Percentiles rank a stretch among this genome's conserved stretches.
phyloP scores from a whole-genome alignment of 164 flowering plant genomes.

The Liquidambar formosana region DNA sequence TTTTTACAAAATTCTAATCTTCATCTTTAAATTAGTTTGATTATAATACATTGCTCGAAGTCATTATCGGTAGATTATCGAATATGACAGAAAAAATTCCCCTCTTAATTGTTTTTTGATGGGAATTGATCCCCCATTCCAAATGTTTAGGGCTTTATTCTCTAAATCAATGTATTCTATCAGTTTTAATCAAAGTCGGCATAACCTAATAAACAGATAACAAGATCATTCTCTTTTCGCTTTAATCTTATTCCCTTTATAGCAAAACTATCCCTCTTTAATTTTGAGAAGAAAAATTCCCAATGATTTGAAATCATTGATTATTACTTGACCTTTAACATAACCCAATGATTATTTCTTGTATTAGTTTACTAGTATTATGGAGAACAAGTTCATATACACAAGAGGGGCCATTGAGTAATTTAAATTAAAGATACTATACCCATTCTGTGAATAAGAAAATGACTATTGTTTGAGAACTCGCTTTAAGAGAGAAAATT shows the following conservation, averaged over 20 bases:
- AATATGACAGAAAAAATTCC: constrained; percentile 4
- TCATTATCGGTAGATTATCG: not conserved
- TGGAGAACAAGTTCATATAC: constrained; percentile 20
- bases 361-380: constrained; percentile 9
- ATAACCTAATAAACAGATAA: constrained; percentile 19
- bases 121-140: constrained; percentile 32
- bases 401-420: not conserved
- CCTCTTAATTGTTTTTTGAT: constrained; percentile 8
- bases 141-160: constrained; percentile 27
- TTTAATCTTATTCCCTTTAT: constrained; percentile 20
- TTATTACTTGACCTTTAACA: not conserved
- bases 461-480: not conserved
- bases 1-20: too few relatives aligned
- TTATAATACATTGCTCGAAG: not conserved
- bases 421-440: constrained; percentile 10
- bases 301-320: too few relatives aligned
- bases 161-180: constrained; percentile 19
- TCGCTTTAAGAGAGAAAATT: not conserved
- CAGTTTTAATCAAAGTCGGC: constrained; percentile 25
- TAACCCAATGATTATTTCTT: constrained; percentile 10
- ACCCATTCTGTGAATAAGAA: constrained; percentile 7
- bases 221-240: constrained; percentile 11
- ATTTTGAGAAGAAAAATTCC: too few relatives aligned
- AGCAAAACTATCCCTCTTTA: not conserved
- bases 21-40: not conserved